Conservation (phyloP, 2,329 filamentous ascomycete genomes). For the Lachnellula arida region DNA sequence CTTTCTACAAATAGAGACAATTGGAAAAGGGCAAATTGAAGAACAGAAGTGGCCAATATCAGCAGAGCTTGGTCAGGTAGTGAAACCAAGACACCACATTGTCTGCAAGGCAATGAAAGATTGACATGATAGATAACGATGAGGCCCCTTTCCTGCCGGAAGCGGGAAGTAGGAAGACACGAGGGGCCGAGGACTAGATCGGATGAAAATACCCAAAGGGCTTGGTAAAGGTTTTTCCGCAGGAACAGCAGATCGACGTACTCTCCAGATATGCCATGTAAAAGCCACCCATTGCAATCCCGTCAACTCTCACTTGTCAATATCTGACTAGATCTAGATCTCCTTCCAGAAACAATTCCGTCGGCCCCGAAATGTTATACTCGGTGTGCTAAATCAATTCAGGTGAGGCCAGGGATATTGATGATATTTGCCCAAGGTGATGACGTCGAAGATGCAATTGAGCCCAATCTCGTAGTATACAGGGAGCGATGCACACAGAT, state of each 20-base stretch:
- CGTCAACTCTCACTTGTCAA: slow-evolving; percentile 17
- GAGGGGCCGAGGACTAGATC: slow-evolving; percentile 9
- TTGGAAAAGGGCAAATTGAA: slow-evolving; percentile 4
- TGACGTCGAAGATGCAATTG: slow-evolving; percentile 43
- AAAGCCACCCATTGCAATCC: slow-evolving; percentile 54
- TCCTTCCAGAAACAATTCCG: slow-evolving; percentile 18
- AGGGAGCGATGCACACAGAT: slow-evolving; percentile 34
- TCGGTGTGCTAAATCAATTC: slow-evolving; percentile 26
- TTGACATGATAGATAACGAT: slow-evolving; percentile 12
- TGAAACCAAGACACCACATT: slow-evolving; percentile 11
- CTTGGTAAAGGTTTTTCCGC: slow-evolving; percentile 14
- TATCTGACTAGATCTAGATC: slow-evolving; percentile 15
- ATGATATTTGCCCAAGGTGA: slow-evolving; percentile 23
- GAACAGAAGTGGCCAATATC: slow-evolving; percentile 4
- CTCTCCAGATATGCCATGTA: slow-evolving; percentile 49
- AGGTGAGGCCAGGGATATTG: slow-evolving; percentile 23
- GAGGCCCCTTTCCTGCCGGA: slow-evolving; percentile 11
- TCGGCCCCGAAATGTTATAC: slow-evolving; percentile 9
- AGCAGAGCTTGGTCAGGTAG: slow-evolving; percentile 14
- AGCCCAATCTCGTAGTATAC: slow-evolving; percentile 47
- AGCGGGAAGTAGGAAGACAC: slow-evolving; percentile 6
- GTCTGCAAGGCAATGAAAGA: slow-evolving; percentile 7
- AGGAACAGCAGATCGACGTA: slow-evolving; percentile 27
- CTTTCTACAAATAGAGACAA: slow-evolving; percentile 10
- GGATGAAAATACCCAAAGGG: slow-evolving; percentile 23